These are phyloP conservation scores for Candida tammaniensis DNA, from an alignment of 805 yeast species.

Conservation along the genomic window DNA sequence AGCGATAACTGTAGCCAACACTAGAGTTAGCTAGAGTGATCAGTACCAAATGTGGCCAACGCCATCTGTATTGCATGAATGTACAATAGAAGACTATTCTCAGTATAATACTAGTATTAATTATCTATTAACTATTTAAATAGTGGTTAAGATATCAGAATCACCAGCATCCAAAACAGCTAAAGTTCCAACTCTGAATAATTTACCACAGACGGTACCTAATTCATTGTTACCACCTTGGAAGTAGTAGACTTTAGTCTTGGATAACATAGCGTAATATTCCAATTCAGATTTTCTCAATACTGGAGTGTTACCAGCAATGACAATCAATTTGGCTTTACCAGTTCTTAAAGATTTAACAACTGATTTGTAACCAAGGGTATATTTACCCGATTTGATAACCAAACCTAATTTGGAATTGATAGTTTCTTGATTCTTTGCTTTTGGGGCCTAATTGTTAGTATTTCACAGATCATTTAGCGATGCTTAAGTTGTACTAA, in stretches of 20 bases:
- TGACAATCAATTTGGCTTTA: slow-evolving; percentile 96
- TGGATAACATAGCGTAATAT: slow-evolving; percentile 99
- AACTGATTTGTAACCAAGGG: slow-evolving; percentile 99
- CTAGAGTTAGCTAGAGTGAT: no score
- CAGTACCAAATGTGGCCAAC: no score
- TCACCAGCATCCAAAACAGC: slow-evolving; percentile 98
- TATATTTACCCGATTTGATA: slow-evolving; percentile 98
- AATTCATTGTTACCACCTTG: slow-evolving; percentile 99
- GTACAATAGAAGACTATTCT: background rate
- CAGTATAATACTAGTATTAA: slow-evolving; percentile 6
- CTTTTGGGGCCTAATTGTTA: slow-evolving; percentile 82
- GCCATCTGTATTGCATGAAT: background rate
- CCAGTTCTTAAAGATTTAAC: slow-evolving; percentile 98
- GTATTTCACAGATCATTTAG: slow-evolving; percentile 32
- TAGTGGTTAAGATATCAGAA: slow-evolving; percentile 89
- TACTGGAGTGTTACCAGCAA: slow-evolving; percentile 99
- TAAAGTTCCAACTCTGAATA: slow-evolving; percentile 99
- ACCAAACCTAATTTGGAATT: slow-evolving; percentile 98
- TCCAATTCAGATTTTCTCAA: slow-evolving; percentile 99
- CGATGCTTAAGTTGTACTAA: no score
- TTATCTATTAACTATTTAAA: no score
- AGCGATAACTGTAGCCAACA: no score
- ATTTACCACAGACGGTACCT: slow-evolving; percentile 99
- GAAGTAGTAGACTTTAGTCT: slow-evolving; percentile 97
- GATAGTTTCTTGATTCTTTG: slow-evolving; percentile 89